Conservation (phyloP, 352 stramenopile species). For the Phytophthora crassamura region DNA sequence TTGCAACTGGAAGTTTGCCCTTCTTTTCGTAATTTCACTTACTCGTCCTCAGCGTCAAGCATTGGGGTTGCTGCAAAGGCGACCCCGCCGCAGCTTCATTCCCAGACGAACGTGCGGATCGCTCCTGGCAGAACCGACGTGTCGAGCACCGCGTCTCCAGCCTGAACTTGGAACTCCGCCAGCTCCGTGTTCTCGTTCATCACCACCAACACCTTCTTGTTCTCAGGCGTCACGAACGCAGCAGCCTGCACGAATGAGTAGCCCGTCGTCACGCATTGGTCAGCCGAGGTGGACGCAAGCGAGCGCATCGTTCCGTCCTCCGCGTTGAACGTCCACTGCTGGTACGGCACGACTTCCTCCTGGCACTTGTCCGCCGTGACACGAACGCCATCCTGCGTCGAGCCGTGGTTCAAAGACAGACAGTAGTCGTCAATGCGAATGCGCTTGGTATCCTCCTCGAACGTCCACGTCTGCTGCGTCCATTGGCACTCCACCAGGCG, state of each 20-base stretch:
- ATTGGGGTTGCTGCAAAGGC: too few relatives aligned
- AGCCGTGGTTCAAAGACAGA: conserved; percentile 73
- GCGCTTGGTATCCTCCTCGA: conserved; percentile 42
- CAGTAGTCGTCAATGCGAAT: conserved; percentile 75
- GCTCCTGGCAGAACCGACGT: conserved; percentile 60
- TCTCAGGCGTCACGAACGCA: conserved; percentile 75
- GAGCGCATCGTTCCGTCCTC: conserved; percentile 63
- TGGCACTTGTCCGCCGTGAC: conserved; percentile 66
- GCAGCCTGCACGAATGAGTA: conserved; percentile 78
- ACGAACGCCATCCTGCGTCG: conserved; percentile 52
- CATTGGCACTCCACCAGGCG: conserved; percentile 73
- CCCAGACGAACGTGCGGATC: conserved; percentile 82
- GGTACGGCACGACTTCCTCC: conserved; percentile 37
- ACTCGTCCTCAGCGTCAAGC: too few relatives aligned
- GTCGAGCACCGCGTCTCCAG: conserved; percentile 48
- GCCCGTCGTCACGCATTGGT: conserved; percentile 81
- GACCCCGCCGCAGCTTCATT: too few relatives aligned
- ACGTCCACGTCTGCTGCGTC: conserved; percentile 73
- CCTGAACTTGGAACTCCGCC: conserved; percentile 65
- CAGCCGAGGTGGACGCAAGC: conserved; percentile 31
- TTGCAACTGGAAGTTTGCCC: too few relatives aligned
- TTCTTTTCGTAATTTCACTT: too few relatives aligned
- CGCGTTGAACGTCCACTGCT: conserved; percentile 67
- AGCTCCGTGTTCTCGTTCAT: conserved; percentile 88
- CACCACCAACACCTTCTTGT: conserved; percentile 81